These are phyloP conservation scores for Aspergillus fumigatus DNA, from an alignment of 2,329 filamentous ascomycete genomes.

Conservation along the genomic window DNA sequence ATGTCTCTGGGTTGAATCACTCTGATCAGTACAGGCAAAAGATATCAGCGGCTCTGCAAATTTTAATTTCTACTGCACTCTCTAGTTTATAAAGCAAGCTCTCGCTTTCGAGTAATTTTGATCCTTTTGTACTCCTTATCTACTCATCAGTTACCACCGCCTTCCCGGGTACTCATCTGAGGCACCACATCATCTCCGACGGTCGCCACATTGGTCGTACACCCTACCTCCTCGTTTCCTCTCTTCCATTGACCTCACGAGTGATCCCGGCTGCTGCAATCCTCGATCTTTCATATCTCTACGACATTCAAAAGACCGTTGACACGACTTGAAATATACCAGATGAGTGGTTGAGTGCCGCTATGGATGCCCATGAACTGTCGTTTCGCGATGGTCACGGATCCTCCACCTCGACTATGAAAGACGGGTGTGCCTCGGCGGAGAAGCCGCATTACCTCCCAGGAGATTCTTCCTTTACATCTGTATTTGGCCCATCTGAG, in stretches of 20 bases:
- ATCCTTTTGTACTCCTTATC: background rate
- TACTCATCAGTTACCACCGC: background rate
- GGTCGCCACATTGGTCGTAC: background rate
- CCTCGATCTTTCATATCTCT: background rate
- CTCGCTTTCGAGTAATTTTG: background rate
- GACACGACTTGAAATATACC: background rate
- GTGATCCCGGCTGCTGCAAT: background rate
- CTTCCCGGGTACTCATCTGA: background rate
- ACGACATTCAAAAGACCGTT: background rate
- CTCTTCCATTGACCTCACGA: background rate
- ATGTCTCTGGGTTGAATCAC: background rate
- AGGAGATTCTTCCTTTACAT: conserved; percentile 9
- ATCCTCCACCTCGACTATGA: background rate
- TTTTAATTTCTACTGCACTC: background rate
- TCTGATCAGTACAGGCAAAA: background rate
- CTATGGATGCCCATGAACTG: conserved; percentile 3
- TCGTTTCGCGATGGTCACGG: conserved; percentile 1
- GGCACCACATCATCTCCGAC: background rate
- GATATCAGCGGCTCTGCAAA: background rate
- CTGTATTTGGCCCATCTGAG: conserved; percentile 18
- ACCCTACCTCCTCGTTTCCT: background rate
- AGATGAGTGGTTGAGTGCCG: background rate
- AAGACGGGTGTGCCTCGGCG: background rate
- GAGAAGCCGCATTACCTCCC: background rate
- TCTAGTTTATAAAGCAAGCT: background rate